These are phyloP conservation scores for Triglochin maritima DNA, from an alignment of 106 monocot species.

Conservation along the genomic window DNA sequence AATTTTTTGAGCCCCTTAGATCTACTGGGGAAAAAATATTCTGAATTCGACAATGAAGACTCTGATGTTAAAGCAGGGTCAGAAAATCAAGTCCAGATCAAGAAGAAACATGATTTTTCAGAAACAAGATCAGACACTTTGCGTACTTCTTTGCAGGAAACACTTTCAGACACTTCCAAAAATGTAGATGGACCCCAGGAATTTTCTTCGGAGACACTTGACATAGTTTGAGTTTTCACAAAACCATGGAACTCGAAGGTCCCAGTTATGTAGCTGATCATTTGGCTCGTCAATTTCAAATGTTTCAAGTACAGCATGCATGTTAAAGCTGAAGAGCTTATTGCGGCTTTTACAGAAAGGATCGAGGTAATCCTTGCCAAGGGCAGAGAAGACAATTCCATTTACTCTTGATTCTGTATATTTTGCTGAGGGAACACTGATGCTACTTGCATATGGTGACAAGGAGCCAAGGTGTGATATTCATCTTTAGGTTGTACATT, in stretches of 20 bases:
- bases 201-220: too few species aligned
- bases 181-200: constrained; percentile 3
- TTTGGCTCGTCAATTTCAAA: constrained; percentile 30
- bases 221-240: constrained; percentile 1
- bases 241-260: constrained; percentile 13
- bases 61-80: constrained; percentile 2
- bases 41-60: not conserved
- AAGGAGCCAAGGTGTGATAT: constrained; percentile 68
- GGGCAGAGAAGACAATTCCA: constrained; percentile 50
- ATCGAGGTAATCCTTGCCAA: constrained; percentile 20
- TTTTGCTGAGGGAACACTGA: constrained; percentile 69
- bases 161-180: constrained; percentile 12
- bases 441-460: constrained; percentile 92
- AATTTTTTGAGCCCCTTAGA: not conserved
- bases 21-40: constrained; percentile 3
- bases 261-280: constrained; percentile 9
- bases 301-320: constrained; percentile 31
- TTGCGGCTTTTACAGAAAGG: constrained; percentile 50
- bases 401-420: constrained; percentile 80
- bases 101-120: not conserved
- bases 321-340: constrained; percentile 39
- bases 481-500: too few species aligned
- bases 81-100: constrained; percentile 1
- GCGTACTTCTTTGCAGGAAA: constrained; percentile 4
- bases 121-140: constrained; percentile 1